Evolutionary conservation across 2,329 filamentous ascomycete species (phyloP), one percentile per base, ranked within the genome.

Genomic region (Bretziella fagacearum): DNA sequence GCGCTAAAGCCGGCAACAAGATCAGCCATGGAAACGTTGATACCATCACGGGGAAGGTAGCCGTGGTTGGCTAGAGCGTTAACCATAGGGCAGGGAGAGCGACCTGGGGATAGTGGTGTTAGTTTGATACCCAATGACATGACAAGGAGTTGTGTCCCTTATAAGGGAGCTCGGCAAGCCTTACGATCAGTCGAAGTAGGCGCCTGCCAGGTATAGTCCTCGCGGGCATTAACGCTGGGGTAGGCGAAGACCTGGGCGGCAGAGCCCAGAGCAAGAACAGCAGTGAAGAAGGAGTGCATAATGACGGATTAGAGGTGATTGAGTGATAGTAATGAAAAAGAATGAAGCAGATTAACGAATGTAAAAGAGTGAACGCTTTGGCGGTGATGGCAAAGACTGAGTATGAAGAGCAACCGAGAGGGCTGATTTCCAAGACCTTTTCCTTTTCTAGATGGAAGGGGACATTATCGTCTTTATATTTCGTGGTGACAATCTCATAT

Each of bases 51-150:
- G 15, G 53, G 50, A 30, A 56, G 46, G 45, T 52, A 54, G 47
- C 50, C 53, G 46, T 56, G 54, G 47, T 55, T 53, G 22, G 54
- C 54, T 33, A 56, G 51, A 11, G 49, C 45, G 51, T 55, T 56
- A 27, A 56, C 50, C 53, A 56, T 54, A 13, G 54, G 54, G 52
- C 54, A 55, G 11, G 54, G 54, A 10, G 49, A 46, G 17, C 54
- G 54, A 42, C 15, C 49, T 51, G n/a, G n/a, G n/a, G n/a, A 20
- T 4, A 29, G 17, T 18, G 7, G 25, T 26, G 22, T 23, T 22
- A 25, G 47, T 36, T 22, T n/a, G n/a, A n/a, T n/a, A n/a, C n/a
- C n/a, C n/a, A n/a, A n/a, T n/a, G n/a, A n/a, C n/a, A n/a, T n/a
- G n/a, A n/a, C n/a, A n/a, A n/a, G n/a, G n/a, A n/a, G n/a, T n/a